Percentiles rank a stretch among this genome's conserved stretches.
These are phyloP conservation scores for Aspergillus niger DNA, from an alignment of 2,329 filamentous ascomycete species.

Conservation along the genomic window DNA sequence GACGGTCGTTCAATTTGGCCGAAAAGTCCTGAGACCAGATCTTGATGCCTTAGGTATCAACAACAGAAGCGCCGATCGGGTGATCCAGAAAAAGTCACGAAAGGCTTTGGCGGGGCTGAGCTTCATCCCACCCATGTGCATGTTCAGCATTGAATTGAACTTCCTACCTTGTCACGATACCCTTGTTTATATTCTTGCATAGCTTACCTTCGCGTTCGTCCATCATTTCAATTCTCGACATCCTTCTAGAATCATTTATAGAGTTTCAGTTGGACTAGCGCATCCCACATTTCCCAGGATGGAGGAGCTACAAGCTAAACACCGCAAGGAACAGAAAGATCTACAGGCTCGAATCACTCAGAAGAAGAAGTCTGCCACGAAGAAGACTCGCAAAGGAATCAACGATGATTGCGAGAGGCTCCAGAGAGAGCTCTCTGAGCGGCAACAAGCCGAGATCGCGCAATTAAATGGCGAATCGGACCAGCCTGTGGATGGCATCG, in stretches of 20 bases:
- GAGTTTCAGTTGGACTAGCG: not conserved
- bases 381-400: conserved; percentile 71
- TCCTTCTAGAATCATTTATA: not conserved
- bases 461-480: conserved; percentile 41
- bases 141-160: not conserved
- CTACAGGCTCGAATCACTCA: conserved; percentile 82
- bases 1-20: not conserved
- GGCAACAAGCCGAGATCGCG: conserved; percentile 55
- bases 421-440: conserved; percentile 58
- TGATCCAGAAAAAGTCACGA: not conserved
- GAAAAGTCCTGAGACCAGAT: no score
- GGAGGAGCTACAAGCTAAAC: conserved; percentile 75
- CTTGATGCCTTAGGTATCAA: not conserved
- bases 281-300: conserved; percentile 43
- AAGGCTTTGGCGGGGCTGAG: not conserved
- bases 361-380: conserved; percentile 96
- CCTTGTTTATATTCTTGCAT: not conserved
- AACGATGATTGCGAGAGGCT: conserved; percentile 65
- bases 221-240: not conserved
- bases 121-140: not conserved
- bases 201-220: not conserved
- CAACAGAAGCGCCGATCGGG: not conserved
- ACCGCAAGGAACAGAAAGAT: conserved; percentile 86
- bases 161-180: not conserved
- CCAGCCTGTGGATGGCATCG: conserved; percentile 30